Evolutionary conservation across 2,329 filamentous ascomycete genomes (phyloP), one percentile per base, ranked within the genome.

Genomic region (Apiospora marii): DNA sequence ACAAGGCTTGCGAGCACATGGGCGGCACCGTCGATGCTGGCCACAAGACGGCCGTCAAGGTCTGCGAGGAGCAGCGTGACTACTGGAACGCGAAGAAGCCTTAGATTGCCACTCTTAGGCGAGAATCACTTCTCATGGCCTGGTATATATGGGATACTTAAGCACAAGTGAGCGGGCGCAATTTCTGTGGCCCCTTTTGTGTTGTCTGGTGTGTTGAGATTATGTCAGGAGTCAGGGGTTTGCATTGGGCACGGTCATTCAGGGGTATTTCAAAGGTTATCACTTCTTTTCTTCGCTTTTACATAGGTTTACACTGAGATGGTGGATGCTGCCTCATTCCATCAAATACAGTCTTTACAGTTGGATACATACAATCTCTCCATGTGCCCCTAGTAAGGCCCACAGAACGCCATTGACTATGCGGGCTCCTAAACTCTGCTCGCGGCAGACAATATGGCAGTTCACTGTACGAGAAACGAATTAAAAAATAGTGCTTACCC

Each of bases 21-120:
- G 61, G 61, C 19, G 61, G 61, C 61, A 44, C 34, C 19, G 64
- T 44, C 64, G 64, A 67, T 24, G 22, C 7, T 10, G 64, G 64
- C 22, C 64, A 67, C 64, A 22, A 44, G 64, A 67, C 37, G 4
- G 64, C 64, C 64, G 43, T 67, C 64, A 24, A 13, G 37, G 64
- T 67, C 37, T 67, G 64, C 64, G 37, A 67, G 43, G 3, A 14
- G n/a, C 64, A 67, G 64, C 64, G 64, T 10, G 64, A 67, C 64
- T 67, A 44, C 43, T 67, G 64, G 64, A 44, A 67, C 37, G 14
- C 3, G 5, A 13, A 67, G 67, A 68, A 68, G 41, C 8, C 67
- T 19, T 68, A 68, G 67, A 41, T 41, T 22, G 24, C 49, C 24
- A 14, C n/a, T 51, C 46, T 8, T 19, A 12, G 19, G 46, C 7